These are phyloP conservation scores for Fusarium marasasianum DNA, from an alignment of 2,329 filamentous ascomycete genomes.

Conservation along the genomic window DNA sequence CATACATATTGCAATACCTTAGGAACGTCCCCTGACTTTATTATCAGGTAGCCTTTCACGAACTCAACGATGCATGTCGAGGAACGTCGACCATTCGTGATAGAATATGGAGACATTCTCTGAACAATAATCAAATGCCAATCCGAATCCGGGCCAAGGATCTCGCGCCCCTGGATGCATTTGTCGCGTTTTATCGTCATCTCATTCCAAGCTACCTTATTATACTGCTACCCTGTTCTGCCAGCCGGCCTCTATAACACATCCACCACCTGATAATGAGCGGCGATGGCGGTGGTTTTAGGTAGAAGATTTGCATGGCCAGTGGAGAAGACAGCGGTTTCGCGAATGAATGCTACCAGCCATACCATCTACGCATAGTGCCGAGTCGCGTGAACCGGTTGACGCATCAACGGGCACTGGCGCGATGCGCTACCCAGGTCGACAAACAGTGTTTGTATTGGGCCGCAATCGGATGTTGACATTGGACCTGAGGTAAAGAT, in stretches of 20 bases:
- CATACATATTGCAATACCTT: constrained; percentile 8
- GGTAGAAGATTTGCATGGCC: constrained; percentile 18
- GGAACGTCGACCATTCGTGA: constrained; percentile 29
- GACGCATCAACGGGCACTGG: constrained; percentile 35
- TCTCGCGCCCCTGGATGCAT: not conserved
- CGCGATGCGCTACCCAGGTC: constrained; percentile 2
- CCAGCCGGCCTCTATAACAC: constrained; percentile 24
- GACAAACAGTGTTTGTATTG: constrained; percentile 3
- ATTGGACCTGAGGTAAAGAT: not conserved
- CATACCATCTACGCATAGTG: not conserved
- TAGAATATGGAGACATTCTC: constrained; percentile 27
- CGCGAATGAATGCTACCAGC: constrained; percentile 16
- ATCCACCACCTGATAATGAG: constrained; percentile 21
- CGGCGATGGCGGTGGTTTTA: constrained; percentile 32
- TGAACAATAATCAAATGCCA: constrained; percentile 18
- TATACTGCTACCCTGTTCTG: constrained; percentile 3
- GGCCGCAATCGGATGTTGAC: constrained; percentile 12
- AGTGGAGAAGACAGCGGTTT: constrained; percentile 27
- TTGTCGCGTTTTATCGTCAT: constrained; percentile 1
- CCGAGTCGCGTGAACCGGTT: constrained; percentile 28
- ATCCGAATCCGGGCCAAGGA: constrained; percentile 20
- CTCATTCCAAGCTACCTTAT: not conserved
- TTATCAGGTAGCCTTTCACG: constrained; percentile 12
- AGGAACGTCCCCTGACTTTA: constrained; percentile 26
- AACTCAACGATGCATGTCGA: constrained; percentile 27